Percentiles rank a stretch among this genome's conserved stretches.
phyloP scores from a whole-genome alignment of 2,329 filamentous ascomycete genomes.

The Aplosporella prunicola region DNA sequence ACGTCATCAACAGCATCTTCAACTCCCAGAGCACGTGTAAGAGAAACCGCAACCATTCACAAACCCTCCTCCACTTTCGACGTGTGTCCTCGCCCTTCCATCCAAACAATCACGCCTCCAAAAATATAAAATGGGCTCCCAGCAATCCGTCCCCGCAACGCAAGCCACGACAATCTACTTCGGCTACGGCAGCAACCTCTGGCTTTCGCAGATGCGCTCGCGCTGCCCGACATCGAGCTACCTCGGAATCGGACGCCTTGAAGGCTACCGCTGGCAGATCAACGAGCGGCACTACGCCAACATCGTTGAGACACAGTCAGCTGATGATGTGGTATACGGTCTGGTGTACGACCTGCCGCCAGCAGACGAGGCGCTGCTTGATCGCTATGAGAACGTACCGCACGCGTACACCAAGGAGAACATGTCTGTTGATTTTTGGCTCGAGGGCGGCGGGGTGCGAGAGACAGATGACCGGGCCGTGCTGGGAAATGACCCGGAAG shows the following conservation, averaged over 20 bases:
- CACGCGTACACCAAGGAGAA: slow-evolving; percentile 48
- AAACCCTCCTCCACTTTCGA: too few relatives aligned
- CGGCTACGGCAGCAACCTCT: slow-evolving; percentile 63
- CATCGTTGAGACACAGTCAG: slow-evolving; percentile 37
- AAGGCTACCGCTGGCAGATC: slow-evolving; percentile 56
- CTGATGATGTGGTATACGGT: slow-evolving; percentile 30
- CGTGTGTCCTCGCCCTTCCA: too few relatives aligned
- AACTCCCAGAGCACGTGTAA: too few relatives aligned
- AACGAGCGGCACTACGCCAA: slow-evolving; percentile 60
- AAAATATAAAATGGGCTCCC: too few relatives aligned
- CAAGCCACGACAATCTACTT: too few relatives aligned
- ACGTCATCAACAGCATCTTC: too few relatives aligned
- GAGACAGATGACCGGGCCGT: slow-evolving; percentile 15
- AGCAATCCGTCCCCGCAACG: too few relatives aligned
- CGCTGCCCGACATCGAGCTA: slow-evolving; percentile 50
- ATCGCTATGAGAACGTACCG: slow-evolving; percentile 52
- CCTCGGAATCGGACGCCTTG: slow-evolving; percentile 49
- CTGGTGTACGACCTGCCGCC: slow-evolving; percentile 23
- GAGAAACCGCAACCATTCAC: too few relatives aligned
- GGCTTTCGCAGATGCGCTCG: slow-evolving; percentile 51
- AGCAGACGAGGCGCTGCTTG: slow-evolving; percentile 22
- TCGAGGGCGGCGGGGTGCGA: slow-evolving; percentile 1
- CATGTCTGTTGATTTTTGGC: slow-evolving; percentile 38
- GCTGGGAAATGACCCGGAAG: slow-evolving; percentile 14
- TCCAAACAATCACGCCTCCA: too few relatives aligned